These are phyloP conservation scores for Aspergillaceae sp. DNA, from an alignment of 2,329 filamentous ascomycete species.

Conservation along the genomic window DNA sequence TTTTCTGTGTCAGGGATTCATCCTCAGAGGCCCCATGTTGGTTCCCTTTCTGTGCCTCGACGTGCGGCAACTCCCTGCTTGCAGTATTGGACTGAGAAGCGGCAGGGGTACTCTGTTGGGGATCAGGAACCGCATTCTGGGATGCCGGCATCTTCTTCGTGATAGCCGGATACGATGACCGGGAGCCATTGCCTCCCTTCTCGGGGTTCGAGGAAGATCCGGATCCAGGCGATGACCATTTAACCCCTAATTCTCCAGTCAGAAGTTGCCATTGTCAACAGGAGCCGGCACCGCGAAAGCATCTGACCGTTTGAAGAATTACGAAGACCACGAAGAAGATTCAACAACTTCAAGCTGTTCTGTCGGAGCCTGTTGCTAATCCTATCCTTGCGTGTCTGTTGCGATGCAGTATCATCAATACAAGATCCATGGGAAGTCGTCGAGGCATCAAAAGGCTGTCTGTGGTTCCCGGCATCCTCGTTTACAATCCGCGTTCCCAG, in stretches of 20 bases:
- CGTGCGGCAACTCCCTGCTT: no score
- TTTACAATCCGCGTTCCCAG: slow-evolving; percentile 16
- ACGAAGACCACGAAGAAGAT: slow-evolving; percentile 24
- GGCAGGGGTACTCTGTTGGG: neutral
- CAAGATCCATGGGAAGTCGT: slow-evolving; percentile 18
- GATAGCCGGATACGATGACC: neutral
- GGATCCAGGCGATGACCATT: slow-evolving; percentile 4
- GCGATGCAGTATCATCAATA: slow-evolving; percentile 11
- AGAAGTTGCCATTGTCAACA: neutral
- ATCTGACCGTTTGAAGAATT: slow-evolving; percentile 19
- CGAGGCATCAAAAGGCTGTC: slow-evolving; percentile 11
- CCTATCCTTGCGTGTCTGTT: slow-evolving; percentile 13
- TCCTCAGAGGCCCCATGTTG: neutral
- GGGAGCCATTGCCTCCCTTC: neutral
- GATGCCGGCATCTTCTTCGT: neutral
- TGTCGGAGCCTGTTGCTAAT: slow-evolving; percentile 24
- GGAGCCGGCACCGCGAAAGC: neutral
- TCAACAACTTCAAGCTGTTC: slow-evolving; percentile 30
- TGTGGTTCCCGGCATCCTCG: slow-evolving; percentile 10
- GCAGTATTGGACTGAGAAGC: neutral
- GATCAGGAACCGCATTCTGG: neutral
- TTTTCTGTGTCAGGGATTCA: neutral
- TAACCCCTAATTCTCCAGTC: neutral
- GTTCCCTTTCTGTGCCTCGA: neutral
- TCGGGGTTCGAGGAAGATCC: neutral